A percentile compares a stretch with the other conserved stretches of the same genome.
Conservation (phyloP, 192 early-diverging fungal species). For the Dispira parvispora region DNA sequence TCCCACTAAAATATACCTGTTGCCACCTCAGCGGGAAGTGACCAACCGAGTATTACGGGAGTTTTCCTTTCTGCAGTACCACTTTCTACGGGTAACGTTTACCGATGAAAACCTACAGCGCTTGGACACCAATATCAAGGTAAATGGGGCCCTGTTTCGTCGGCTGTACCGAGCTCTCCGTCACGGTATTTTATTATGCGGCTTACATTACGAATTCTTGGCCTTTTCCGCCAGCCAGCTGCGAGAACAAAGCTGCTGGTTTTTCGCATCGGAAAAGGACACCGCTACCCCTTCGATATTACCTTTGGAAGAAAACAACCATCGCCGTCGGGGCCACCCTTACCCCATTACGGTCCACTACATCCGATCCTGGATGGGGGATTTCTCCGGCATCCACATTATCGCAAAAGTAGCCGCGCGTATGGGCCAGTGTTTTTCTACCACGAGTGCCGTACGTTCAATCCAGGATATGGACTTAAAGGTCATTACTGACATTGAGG, state of each 20-base stretch:
- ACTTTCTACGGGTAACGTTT: conserved; percentile 55
- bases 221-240: conserved; percentile 46
- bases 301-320: background rate
- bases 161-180: conserved; percentile 29
- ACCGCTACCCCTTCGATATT: background rate
- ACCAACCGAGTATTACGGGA: conserved; percentile 59
- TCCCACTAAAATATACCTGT: conserved; percentile 45
- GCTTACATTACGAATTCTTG: conserved; percentile 37
- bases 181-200: conserved; percentile 36
- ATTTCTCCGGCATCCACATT: conserved; percentile 39
- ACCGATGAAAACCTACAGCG: conserved; percentile 36
- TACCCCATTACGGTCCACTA: conserved; percentile 20
- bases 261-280: conserved; percentile 34
- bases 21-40: conserved; percentile 42
- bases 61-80: conserved; percentile 26
- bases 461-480: conserved; percentile 23
- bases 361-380: conserved; percentile 53
- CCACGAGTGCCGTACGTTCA: conserved; percentile 32
- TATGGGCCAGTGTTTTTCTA: conserved; percentile 59
- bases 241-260: conserved; percentile 50
- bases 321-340: background rate
- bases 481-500: conserved; percentile 36
- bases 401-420: conserved; percentile 53
- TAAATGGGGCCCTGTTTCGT: conserved; percentile 25
- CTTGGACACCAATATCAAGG: conserved; percentile 16